Percentiles rank a stretch among this genome's conserved stretches.
Evolutionary conservation across 2,329 filamentous ascomycete genomes (phyloP).

Genomic region (Paraphoma chrysanthemicola): DNA sequence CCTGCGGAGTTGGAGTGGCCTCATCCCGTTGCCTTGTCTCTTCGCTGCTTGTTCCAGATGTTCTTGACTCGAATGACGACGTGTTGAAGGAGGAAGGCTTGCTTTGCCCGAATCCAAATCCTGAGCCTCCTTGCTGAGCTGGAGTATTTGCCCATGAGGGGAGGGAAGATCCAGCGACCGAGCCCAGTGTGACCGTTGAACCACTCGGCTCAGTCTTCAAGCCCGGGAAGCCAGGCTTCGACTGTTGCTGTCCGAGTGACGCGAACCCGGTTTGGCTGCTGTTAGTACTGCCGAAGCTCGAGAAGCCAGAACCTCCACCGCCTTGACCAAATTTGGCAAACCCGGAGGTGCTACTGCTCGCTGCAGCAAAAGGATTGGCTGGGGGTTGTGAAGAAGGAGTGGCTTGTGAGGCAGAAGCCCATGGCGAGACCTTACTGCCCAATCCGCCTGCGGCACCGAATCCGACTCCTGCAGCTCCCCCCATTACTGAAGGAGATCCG

Average conservation of each 20-base stretch:
- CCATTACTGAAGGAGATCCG: slow-evolving; percentile 29
- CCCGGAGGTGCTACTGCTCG: slow-evolving; percentile 25
- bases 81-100: slow-evolving; percentile 37
- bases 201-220: slow-evolving; percentile 44
- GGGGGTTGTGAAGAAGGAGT: slow-evolving; percentile 18
- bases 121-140: slow-evolving; percentile 31
- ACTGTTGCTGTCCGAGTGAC: slow-evolving; percentile 31
- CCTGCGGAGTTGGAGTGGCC: slow-evolving; percentile 43
- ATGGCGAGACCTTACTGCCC: slow-evolving; percentile 26
- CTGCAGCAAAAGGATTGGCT: slow-evolving; percentile 43
- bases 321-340: slow-evolving; percentile 42
- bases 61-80: slow-evolving; percentile 38
- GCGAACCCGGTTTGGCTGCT: slow-evolving; percentile 39
- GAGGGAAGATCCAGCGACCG: slow-evolving; percentile 40
- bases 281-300: slow-evolving; percentile 14
- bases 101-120: slow-evolving; percentile 31
- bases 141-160: slow-evolving; percentile 43
- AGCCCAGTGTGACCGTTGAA: slow-evolving; percentile 50
- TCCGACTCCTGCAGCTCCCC: slow-evolving; percentile 30
- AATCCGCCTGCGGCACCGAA: slow-evolving; percentile 32
- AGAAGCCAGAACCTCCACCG: slow-evolving; percentile 29
- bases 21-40: slow-evolving; percentile 41
- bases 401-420: slow-evolving; percentile 30
- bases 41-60: slow-evolving; percentile 38
- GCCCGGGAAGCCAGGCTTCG: slow-evolving; percentile 38